Conservation (phyloP, 306 rosid genomes). For the Parietaria judaica region DNA sequence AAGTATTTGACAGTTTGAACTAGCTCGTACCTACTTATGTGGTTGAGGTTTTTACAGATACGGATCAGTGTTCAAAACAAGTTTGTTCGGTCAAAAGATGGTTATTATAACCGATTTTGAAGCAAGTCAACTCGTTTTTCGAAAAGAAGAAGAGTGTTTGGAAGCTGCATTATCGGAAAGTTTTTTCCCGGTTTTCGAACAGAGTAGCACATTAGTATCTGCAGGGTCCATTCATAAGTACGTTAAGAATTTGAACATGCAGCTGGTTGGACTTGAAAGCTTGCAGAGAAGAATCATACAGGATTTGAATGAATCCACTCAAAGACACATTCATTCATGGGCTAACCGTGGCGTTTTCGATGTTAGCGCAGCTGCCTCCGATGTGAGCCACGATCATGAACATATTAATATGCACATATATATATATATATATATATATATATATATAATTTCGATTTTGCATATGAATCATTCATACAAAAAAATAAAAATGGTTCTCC, state of each 20-base stretch:
- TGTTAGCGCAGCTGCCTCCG: not conserved
- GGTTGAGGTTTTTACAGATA: not conserved
- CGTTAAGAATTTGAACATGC: constrained; percentile 8
- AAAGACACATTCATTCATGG: constrained; percentile 6
- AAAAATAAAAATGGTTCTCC: too few relatives aligned
- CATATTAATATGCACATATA: not conserved
- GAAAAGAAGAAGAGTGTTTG: constrained; percentile 4
- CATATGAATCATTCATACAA: too few relatives aligned
- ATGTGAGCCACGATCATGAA: not conserved
- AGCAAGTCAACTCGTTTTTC: not conserved
- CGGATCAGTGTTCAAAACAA: constrained; percentile 4
- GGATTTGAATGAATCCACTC: not conserved
- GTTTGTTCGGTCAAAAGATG: not conserved
- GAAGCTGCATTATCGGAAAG: constrained; percentile 1
- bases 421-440: not conserved
- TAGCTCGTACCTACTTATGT: too few relatives aligned
- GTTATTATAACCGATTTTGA: constrained; percentile 6
- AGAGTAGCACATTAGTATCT: not conserved
- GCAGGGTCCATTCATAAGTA: constrained; percentile 9
- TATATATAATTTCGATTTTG: too few relatives aligned
- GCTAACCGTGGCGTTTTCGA: not conserved
- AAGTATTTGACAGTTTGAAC: too few relatives aligned
- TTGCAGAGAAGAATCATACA: not conserved
- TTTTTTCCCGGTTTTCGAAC: not conserved
- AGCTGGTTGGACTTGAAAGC: constrained; percentile 8